Conservation (phyloP, 192 early-diverging fungal genomes). For the Geranomyces variabilis region DNA sequence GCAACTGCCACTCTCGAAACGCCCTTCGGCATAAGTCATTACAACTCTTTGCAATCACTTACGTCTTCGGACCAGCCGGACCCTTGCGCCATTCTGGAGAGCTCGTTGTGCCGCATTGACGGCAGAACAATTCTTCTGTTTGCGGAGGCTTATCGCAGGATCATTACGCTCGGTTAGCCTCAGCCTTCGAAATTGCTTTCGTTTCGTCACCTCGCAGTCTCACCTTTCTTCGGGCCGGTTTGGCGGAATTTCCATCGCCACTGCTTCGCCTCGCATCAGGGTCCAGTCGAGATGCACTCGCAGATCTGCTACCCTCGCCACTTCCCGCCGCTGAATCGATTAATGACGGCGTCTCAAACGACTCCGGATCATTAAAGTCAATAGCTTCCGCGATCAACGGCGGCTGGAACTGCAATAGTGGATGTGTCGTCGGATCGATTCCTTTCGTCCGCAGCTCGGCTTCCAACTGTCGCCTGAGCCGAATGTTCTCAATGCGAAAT, state of each 20-base stretch:
- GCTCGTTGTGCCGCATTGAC: constrained; percentile 51
- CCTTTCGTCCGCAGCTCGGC: constrained; percentile 26
- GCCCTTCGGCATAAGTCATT: no score
- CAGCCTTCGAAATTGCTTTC: no score
- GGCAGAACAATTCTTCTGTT: constrained; percentile 50
- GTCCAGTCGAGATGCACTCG: background rate
- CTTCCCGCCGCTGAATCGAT: background rate
- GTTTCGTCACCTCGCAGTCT: background rate
- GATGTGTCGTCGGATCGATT: constrained; percentile 35
- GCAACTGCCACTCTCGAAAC: no score
- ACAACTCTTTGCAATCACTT: background rate
- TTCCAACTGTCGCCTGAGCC: constrained; percentile 38
- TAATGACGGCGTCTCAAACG: background rate
- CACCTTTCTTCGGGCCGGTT: background rate
- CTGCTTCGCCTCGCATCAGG: background rate
- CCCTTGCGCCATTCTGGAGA: constrained; percentile 57
- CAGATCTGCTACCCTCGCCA: background rate
- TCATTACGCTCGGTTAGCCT: background rate
- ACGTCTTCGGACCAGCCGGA: constrained; percentile 55
- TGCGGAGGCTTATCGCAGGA: constrained; percentile 16
- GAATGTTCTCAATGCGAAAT: constrained; percentile 41
- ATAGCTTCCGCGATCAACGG: background rate
- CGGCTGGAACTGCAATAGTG: constrained; percentile 13
- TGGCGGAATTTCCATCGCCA: background rate
- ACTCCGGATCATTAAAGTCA: constrained; percentile 4